phyloP scores from a whole-genome alignment of 208 protist genomes.

The Trypanosoma rangeli region DNA sequence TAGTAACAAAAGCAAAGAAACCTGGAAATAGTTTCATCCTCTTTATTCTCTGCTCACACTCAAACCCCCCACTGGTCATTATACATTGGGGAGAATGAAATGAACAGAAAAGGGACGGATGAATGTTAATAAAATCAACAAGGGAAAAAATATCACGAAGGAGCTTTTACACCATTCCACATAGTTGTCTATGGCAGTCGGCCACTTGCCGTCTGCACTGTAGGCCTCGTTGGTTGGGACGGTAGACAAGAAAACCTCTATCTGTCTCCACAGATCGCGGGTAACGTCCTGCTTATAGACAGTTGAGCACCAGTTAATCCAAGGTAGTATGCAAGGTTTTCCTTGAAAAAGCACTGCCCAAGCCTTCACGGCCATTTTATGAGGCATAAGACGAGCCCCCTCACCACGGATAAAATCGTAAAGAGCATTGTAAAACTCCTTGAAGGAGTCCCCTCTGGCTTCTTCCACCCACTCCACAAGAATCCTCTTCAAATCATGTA shows the following conservation, averaged over 20 bases:
- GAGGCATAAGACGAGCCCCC: constrained; percentile 57
- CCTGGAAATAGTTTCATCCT: neutral
- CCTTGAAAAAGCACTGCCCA: constrained; percentile 70
- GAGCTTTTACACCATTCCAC: constrained; percentile 36
- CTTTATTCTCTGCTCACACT: neutral
- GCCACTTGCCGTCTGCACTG: constrained; percentile 37
- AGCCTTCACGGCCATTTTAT: constrained; percentile 38
- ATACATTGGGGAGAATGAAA: neutral
- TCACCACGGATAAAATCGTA: constrained; percentile 90
- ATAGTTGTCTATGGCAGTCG: constrained; percentile 73
- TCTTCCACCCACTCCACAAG: constrained; percentile 59
- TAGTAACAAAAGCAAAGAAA: neutral
- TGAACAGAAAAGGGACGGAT: neutral
- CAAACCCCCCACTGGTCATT: neutral
- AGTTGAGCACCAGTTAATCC: constrained; percentile 51
- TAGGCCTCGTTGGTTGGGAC: constrained; percentile 19
- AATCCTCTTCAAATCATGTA: constrained; percentile 42
- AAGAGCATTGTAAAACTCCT: constrained; percentile 77
- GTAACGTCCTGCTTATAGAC: constrained; percentile 51
- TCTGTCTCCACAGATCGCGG: constrained; percentile 83
- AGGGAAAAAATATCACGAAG: constrained; percentile 3
- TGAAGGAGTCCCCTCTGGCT: constrained; percentile 36
- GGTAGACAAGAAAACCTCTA: constrained; percentile 45
- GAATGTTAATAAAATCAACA: neutral
- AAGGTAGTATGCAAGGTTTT: constrained; percentile 32